Evolutionary conservation across 2,329 filamentous ascomycete species (phyloP), one percentile per base, ranked within the genome.

Genomic region (Sclerotiophoma versabilis): DNA sequence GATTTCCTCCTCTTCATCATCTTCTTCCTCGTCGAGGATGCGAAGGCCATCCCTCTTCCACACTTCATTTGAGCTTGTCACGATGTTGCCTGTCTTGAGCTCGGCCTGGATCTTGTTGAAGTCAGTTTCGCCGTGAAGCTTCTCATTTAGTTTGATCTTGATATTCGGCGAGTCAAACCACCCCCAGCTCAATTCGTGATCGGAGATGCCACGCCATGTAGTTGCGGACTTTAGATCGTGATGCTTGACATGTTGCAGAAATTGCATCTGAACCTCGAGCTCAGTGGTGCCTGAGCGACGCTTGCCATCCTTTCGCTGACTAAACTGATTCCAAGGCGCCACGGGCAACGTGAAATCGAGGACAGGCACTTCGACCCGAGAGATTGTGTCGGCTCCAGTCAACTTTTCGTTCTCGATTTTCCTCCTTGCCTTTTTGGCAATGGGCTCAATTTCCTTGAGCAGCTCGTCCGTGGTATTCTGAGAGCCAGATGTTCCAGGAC

Each of bases 11-110:
- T 79, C 75, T 1, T 78, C 76, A 6, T 76, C 74, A 4, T 73
- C 65, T 5, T 76, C 70, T 2, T 64, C 49, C 5, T 60, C 54
- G 15, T 77, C 74, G 3, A 84, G 64, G 14, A 83, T 71, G 15
- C 75, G 73, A n/a, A 84, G 62, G 0, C 79, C 79, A 3, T 77
- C 73, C 1, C 71, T 74, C 60, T 83, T 84, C 78, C 80, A 83
- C 3, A 78, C 72, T 20, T 81, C 63, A 4, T 65, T 64, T 5
- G 74, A 71, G 26, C 79, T 77, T 25, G 77, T 75, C 2, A 79
- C 66, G 4, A 75, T 65, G 6, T 73, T 70, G 0, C 67, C 60
- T 4, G 69, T 44, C 3, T 57, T 63, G 0, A 79, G 30, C 17
- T 73, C 70, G 8, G 57, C 58, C 7, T 82, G 62, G 26, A 76